phyloP scores from a whole-genome alignment of 2,329 filamentous ascomycete genomes.

The Trichoderma arundinaceum region DNA sequence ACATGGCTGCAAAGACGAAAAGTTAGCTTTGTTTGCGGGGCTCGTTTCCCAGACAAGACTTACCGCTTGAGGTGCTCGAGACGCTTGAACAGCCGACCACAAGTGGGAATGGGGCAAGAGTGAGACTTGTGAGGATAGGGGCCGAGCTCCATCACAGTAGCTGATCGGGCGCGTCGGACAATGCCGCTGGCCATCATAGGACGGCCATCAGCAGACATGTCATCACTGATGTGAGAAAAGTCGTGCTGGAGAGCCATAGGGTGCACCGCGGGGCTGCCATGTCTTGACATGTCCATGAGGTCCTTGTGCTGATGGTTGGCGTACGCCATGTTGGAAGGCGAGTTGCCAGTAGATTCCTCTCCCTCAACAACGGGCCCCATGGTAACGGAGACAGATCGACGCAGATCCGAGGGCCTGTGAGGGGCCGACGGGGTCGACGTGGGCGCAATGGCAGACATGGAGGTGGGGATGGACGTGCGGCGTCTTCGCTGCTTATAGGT shows the following conservation, averaged over 20 bases:
- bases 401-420: conserved; percentile 86
- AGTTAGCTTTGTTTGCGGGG: background rate
- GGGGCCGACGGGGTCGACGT: conserved; percentile 64
- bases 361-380: conserved; percentile 81
- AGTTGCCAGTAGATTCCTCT: conserved; percentile 79
- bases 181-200: conserved; percentile 70
- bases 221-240: conserved; percentile 68
- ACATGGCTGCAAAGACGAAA: conserved; percentile 73
- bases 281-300: conserved; percentile 80
- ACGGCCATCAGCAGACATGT: conserved; percentile 60
- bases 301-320: conserved; percentile 78
- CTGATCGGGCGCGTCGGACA: conserved; percentile 87
- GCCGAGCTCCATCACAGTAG: conserved; percentile 94
- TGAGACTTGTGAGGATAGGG: conserved; percentile 98
- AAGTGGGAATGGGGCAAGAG: conserved; percentile 98
- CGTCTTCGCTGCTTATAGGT: conserved; percentile 98
- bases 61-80: conserved; percentile 99
- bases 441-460: conserved; percentile 70
- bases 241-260: conserved; percentile 74
- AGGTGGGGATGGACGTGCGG: conserved; percentile 88
- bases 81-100: conserved; percentile 96
- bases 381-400: conserved; percentile 87
- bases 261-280: conserved; percentile 79
- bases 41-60: conserved; percentile 45
- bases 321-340: conserved; percentile 76